Base-by-base conservation (phyloP, 2,329 filamentous ascomycete genomes). In the Monilinia fructicola region DNA sequence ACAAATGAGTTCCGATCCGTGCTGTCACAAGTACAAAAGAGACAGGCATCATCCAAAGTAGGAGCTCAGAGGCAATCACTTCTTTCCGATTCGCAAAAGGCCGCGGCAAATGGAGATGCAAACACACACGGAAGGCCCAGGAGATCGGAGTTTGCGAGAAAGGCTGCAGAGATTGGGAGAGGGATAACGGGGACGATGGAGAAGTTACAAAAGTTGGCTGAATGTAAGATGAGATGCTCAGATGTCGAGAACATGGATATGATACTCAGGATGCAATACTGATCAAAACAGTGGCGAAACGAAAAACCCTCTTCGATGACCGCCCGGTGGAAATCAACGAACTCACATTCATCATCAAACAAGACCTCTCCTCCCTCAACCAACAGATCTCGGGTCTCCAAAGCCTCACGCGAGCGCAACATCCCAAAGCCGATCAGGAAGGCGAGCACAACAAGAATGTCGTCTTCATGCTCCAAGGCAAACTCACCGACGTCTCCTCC, bases 381-480 rank as follows among this genome's bases (percentile, higher is more conserved):
- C 88, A 92, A 72, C 91, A 96, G 76, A 98, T 98, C 73, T 90
- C 90, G 55, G 83, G 84, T 12, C 82, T 99, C n/a, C 91, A 96
- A 76, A 81, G 84, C 9, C 83, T 97, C 55, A 90, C 92, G 18
- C 86, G 88, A 64, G 85, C 91, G 67, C 89, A 93, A 78, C 90
- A 94, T 73, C 90, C 91, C 23, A 62, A 83, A 71, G 82, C 80
- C 70, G 87, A 86, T 72, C 93, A 97, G 76, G 92, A 97, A 78
- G 93, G 93, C 73, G 93, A 98, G 77, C 96, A 99, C 81, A 97
- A 96, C 82, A 96, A 97, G 79, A 97, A 98, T 76, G 95, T 98
- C 42, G 91, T 97, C 3, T 88, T 96, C 69, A 84, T 98, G 76
- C 81, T 98, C 23, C 93, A 97, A 79, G 92, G 92, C 69, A 95